These are phyloP conservation scores for Smittium mucronatum DNA, from an alignment of 371 early-diverging fungal genomes.

Conservation along the genomic window DNA sequence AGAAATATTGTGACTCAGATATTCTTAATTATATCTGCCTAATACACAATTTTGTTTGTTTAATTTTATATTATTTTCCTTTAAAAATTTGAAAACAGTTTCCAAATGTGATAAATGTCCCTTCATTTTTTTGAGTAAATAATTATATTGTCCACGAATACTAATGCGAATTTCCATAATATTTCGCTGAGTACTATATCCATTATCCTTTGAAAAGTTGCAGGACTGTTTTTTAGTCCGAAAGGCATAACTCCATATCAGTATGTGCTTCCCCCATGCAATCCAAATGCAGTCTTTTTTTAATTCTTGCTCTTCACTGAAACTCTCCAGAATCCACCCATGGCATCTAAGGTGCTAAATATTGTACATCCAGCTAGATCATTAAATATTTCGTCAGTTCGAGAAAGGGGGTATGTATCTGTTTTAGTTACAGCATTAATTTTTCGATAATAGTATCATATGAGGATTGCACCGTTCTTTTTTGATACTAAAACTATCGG, in stretches of 20 bases:
- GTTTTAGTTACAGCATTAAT: conserved; percentile 1
- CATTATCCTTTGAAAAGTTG: conserved; percentile 34
- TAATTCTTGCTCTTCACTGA: background rate
- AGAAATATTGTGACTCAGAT: conserved; percentile 6
- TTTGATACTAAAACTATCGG: background rate
- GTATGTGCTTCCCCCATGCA: conserved; percentile 22
- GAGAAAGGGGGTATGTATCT: conserved; percentile 1
- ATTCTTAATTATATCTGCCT: background rate
- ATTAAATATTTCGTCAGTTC: background rate
- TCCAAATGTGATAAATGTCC: conserved; percentile 35
- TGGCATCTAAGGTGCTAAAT: conserved; percentile 3
- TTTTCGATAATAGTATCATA: background rate
- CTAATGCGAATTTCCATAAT: conserved; percentile 28
- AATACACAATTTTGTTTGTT: conserved; percentile 44
- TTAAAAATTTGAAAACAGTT: conserved; percentile 27
- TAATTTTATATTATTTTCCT: conserved; percentile 6
- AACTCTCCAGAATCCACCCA: conserved; percentile 6
- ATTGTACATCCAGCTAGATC: background rate
- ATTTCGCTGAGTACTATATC: conserved; percentile 25
- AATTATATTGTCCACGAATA: conserved; percentile 45
- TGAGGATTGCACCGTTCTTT: conserved; percentile 1
- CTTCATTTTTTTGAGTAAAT: conserved; percentile 36
- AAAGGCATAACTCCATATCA: conserved; percentile 40
- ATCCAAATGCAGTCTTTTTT: background rate
- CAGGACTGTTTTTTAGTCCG: conserved; percentile 21